A percentile compares a stretch with the other conserved stretches of the same genome.
These are phyloP conservation scores for Sistotremastrum suecicum DNA, from an alignment of 768 basidiomycete genomes.

Conservation along the genomic window DNA sequence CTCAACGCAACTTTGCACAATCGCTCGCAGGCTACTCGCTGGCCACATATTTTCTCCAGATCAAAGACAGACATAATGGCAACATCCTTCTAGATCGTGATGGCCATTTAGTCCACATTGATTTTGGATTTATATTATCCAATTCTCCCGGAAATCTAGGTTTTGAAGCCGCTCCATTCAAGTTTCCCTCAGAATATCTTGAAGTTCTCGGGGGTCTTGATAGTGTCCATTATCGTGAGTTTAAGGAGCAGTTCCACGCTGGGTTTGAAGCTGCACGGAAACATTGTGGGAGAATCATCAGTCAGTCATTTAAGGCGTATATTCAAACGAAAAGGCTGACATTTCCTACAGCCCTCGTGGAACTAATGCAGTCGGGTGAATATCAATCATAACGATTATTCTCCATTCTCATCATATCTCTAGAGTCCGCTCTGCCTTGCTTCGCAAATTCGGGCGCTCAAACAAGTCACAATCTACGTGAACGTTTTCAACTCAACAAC, in stretches of 20 bases:
- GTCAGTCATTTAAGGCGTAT: slow-evolving; percentile 27
- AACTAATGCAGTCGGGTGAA: slow-evolving; percentile 93
- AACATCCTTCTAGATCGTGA: slow-evolving; percentile 94
- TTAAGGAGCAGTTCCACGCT: slow-evolving; percentile 76
- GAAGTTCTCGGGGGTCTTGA: slow-evolving; percentile 87
- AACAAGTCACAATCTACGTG: slow-evolving; percentile 76
- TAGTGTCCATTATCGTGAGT: slow-evolving; percentile 64
- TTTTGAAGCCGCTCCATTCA: slow-evolving; percentile 99
- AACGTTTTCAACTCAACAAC: slow-evolving; percentile 89
- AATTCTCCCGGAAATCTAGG: slow-evolving; percentile 97
- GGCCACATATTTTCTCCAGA: slow-evolving; percentile 91
- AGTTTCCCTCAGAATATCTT: slow-evolving; percentile 86
- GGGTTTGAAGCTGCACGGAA: slow-evolving; percentile 91
- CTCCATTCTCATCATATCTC: background rate
- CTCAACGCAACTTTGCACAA: slow-evolving; percentile 88
- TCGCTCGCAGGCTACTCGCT: slow-evolving; percentile 91
- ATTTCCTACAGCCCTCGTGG: slow-evolving; percentile 51
- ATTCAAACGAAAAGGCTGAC: background rate
- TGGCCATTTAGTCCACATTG: slow-evolving; percentile 91
- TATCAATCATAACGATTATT: background rate
- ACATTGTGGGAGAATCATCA: slow-evolving; percentile 92
- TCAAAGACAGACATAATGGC: slow-evolving; percentile 98
- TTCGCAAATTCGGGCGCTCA: slow-evolving; percentile 85
- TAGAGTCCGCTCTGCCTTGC: slow-evolving; percentile 84
- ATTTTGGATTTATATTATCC: slow-evolving; percentile 95